Evolutionary conservation across 2,329 filamentous ascomycete species (phyloP).

Genomic region (Didymosphaeria variabile): DNA sequence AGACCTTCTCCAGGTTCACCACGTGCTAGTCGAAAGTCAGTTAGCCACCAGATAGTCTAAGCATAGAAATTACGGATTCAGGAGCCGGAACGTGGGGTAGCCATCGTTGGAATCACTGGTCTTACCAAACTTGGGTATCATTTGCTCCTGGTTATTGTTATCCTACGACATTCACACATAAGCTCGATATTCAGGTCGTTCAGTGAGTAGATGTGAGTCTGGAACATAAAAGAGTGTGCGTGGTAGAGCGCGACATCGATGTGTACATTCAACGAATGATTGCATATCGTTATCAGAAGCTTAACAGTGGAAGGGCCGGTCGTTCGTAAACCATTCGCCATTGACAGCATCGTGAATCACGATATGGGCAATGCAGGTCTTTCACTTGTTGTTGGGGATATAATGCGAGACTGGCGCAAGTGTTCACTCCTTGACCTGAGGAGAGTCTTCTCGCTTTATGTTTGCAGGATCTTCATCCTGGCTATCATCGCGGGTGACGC

Average conservation of each 20-base stretch:
- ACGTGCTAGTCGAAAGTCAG: background rate
- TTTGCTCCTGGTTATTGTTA: background rate
- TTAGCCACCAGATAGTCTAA: background rate
- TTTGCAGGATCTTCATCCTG: background rate
- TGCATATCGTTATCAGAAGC: background rate
- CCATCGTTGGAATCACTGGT: background rate
- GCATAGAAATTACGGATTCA: background rate
- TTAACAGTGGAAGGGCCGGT: background rate
- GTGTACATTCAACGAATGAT: too few relatives aligned
- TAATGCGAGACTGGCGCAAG: too few relatives aligned
- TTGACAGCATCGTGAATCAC: background rate
- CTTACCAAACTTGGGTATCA: background rate
- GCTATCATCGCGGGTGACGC: constrained; percentile 20
- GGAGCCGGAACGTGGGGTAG: background rate
- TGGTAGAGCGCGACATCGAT: too few relatives aligned
- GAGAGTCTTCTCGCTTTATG: background rate
- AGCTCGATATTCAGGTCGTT: background rate
- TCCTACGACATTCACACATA: background rate
- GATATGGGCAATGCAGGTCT: background rate
- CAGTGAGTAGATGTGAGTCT: background rate
- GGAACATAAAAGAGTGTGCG: background rate
- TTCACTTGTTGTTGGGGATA: background rate
- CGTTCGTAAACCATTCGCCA: background rate
- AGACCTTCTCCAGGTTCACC: constrained; percentile 2
- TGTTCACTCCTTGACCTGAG: background rate